Conservation (phyloP, 495 filamentous ascomycete genomes). For the Aspergillus wentii region DNA sequence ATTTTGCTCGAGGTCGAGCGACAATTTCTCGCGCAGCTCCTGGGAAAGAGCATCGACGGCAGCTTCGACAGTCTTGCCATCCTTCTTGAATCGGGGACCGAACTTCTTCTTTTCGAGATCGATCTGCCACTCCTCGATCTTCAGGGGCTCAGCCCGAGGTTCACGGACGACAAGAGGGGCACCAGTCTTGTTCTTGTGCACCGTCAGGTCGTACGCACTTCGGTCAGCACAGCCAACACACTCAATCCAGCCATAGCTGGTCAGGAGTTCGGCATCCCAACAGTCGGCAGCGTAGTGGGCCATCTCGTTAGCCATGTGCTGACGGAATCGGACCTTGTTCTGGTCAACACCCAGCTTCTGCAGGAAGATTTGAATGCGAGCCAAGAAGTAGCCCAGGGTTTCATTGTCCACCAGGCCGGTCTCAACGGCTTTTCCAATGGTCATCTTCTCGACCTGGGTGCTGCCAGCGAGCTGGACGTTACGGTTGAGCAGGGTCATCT, state of each 20-base stretch:
- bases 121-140: conserved; percentile 69
- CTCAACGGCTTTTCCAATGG: conserved; percentile 68
- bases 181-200: conserved; percentile 78
- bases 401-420: conserved; percentile 71
- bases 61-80: conserved; percentile 66
- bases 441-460: conserved; percentile 54
- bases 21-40: conserved; percentile 64
- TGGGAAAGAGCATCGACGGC: conserved; percentile 64
- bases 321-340: conserved; percentile 72
- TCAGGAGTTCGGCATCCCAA: conserved; percentile 79
- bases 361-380: conserved; percentile 71
- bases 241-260: conserved; percentile 81
- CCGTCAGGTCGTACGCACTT: conserved; percentile 73
- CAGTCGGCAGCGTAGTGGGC: conserved; percentile 82
- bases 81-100: conserved; percentile 76
- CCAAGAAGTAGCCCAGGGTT: conserved; percentile 84
- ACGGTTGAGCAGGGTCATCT: conserved; percentile 64
- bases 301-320: conserved; percentile 82
- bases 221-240: conserved; percentile 82
- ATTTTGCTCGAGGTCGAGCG: conserved; percentile 55
- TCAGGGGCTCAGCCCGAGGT: conserved; percentile 58
- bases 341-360: conserved; percentile 63
- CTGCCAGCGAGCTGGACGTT: conserved; percentile 65
- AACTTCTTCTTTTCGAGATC: conserved; percentile 82
- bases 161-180: conserved; percentile 68